Conservation (phyloP, 306 rosid species). For the Cyamopsis tetragonoloba region DNA sequence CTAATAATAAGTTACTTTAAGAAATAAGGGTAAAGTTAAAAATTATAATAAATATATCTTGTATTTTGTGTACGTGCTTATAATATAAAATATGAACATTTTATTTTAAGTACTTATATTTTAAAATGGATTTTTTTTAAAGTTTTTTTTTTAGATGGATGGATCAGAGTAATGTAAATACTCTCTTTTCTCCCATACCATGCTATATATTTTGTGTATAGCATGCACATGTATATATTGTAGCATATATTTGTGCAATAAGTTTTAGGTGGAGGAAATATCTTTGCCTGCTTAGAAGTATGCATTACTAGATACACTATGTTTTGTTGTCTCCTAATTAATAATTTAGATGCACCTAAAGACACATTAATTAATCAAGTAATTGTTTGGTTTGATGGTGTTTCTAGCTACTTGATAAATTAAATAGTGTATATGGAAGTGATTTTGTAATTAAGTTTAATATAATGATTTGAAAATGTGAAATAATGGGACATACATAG, state of each 20-base stretch:
- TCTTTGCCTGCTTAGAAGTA: conserved; percentile 53
- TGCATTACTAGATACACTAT: conserved; percentile 46
- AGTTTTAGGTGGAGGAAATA: conserved; percentile 21
- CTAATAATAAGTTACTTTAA: too few species aligned
- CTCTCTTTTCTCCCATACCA: conserved; percentile 27
- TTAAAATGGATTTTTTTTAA: too few species aligned
- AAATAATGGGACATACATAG: conserved; percentile 50
- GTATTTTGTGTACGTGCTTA: too few species aligned
- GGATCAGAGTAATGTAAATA: too few species aligned
- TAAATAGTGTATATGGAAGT: too few species aligned
- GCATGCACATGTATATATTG: too few species aligned
- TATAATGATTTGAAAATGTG: not conserved
- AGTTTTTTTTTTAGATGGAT: too few species aligned
- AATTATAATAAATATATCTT: too few species aligned
- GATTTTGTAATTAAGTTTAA: too few species aligned
- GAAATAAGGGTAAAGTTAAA: too few species aligned
- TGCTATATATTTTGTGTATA: conserved; percentile 8
- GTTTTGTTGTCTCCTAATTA: conserved; percentile 45
- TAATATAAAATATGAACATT: too few species aligned
- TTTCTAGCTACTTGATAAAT: not conserved
- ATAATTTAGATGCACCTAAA: conserved; percentile 29
- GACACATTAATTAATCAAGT: conserved; percentile 20
- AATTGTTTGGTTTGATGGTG: not conserved
- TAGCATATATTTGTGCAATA: not conserved
- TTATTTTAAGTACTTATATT: too few species aligned